These are phyloP conservation scores for Graphilbum fragrans DNA, from an alignment of 2,329 filamentous ascomycete species.

Conservation along the genomic window DNA sequence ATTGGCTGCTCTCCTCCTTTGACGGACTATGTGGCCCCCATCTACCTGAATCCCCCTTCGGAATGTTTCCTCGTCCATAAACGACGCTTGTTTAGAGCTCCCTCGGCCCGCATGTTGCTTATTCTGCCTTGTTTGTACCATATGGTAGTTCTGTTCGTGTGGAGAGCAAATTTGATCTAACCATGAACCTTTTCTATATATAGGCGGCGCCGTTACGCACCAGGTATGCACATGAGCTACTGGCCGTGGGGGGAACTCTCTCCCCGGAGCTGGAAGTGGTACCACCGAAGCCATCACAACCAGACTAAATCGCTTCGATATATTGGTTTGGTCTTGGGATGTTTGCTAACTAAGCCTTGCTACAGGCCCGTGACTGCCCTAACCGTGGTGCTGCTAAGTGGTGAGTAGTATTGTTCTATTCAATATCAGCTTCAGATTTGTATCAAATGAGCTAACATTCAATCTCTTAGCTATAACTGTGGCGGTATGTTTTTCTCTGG, in stretches of 20 bases:
- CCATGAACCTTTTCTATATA: slow-evolving; percentile 14
- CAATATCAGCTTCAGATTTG: neutral
- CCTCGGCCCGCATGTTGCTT: neutral
- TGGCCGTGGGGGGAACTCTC: too few relatives aligned
- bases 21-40: too few relatives aligned
- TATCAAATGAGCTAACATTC: neutral
- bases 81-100: neutral
- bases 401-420: slow-evolving; percentile 33
- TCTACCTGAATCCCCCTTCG: too few relatives aligned
- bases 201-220: slow-evolving; percentile 63
- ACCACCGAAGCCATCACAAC: too few relatives aligned
- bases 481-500: slow-evolving; percentile 43
- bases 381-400: slow-evolving; percentile 74
- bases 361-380: slow-evolving; percentile 71
- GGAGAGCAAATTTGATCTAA: slow-evolving; percentile 18
- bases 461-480: slow-evolving; percentile 60
- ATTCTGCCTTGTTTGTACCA: neutral
- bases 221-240: slow-evolving; percentile 45
- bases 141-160: slow-evolving; percentile 6
- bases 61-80: too few relatives aligned
- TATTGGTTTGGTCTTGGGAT: too few relatives aligned
- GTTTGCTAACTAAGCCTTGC: too few relatives aligned
- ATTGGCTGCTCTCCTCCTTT: too few relatives aligned
- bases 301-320: too few relatives aligned
- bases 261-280: too few relatives aligned